Evolutionary conservation across 345 rosid species (phyloP).

Genomic region (Noccaea bulbosa): DNA sequence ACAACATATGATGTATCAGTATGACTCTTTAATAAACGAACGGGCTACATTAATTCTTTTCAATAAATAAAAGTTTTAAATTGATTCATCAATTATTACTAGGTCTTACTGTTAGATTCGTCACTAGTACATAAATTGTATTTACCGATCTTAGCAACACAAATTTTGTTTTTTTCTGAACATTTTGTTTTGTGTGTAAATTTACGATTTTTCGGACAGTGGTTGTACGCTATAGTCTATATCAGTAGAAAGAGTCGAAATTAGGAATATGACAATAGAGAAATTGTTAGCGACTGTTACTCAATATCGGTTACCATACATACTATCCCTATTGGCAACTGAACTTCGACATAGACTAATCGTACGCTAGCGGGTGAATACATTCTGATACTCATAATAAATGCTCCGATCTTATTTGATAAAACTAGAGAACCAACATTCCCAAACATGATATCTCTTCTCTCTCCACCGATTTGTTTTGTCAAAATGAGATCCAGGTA

Average conservation of each 20-base stretch:
- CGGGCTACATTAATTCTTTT: constrained; percentile 15
- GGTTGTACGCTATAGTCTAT: neutral
- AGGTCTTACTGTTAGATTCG: neutral
- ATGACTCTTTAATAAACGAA: constrained; percentile 5
- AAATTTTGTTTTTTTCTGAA: neutral
- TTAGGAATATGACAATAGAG: neutral
- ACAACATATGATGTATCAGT: neutral
- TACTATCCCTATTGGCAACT: neutral
- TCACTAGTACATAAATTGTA: neutral
- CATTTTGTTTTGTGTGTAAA: neutral
- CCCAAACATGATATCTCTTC: constrained; percentile 2
- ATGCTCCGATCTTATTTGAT: constrained; percentile 4
- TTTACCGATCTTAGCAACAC: neutral
- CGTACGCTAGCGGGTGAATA: neutral
- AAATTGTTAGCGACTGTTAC: neutral
- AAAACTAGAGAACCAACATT: constrained; percentile 6
- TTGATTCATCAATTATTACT: neutral
- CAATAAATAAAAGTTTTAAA: neutral
- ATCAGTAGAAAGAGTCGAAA: neutral
- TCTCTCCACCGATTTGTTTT: neutral
- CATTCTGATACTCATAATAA: constrained; percentile 15
- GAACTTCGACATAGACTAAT: neutral
- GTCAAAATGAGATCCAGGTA: neutral
- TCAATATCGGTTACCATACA: neutral
- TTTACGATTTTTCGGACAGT: neutral